phyloP scores from a whole-genome alignment of 1,284 basidiomycete genomes.

The Bondarzewia mesenterica region DNA sequence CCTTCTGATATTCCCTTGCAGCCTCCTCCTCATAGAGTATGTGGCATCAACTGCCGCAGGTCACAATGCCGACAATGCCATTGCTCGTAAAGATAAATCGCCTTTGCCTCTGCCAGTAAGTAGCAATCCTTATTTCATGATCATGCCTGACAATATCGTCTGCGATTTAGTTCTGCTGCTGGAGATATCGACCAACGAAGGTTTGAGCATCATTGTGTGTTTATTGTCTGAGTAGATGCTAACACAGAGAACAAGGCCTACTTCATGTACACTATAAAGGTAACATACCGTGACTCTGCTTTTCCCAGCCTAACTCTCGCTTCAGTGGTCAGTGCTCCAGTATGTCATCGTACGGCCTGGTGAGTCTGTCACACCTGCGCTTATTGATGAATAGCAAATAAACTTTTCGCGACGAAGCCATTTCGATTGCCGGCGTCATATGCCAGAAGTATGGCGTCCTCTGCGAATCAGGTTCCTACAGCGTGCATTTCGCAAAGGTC shows the following conservation, averaged over 20 bases:
- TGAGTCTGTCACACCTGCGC: constrained; percentile 24
- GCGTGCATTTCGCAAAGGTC: constrained; percentile 55
- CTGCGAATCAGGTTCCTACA: constrained; percentile 55
- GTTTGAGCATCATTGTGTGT: constrained; percentile 20
- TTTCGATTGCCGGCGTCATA: constrained; percentile 70
- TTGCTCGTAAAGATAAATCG: constrained; percentile 75
- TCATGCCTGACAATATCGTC: background rate
- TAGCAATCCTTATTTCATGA: constrained; percentile 5
- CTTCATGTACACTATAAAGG: constrained; percentile 84
- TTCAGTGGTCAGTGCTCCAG: constrained; percentile 73
- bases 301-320: background rate
- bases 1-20: constrained; percentile 17
- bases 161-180: constrained; percentile 53
- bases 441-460: constrained; percentile 60
- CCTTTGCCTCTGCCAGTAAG: constrained; percentile 66
- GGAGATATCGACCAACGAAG: constrained; percentile 78
- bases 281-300: constrained; percentile 20
- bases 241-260: constrained; percentile 42
- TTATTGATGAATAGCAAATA: background rate
- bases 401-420: constrained; percentile 14
- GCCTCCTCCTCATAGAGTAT: constrained; percentile 78
- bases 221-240: constrained; percentile 1
- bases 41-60: constrained; percentile 62
- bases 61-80: constrained; percentile 55
- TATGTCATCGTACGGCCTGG: constrained; percentile 76